Evolutionary conservation across 495 filamentous ascomycete species (phyloP), one percentile per base, ranked within the genome.

Genomic region (Penicillium samsonianum): DNA sequence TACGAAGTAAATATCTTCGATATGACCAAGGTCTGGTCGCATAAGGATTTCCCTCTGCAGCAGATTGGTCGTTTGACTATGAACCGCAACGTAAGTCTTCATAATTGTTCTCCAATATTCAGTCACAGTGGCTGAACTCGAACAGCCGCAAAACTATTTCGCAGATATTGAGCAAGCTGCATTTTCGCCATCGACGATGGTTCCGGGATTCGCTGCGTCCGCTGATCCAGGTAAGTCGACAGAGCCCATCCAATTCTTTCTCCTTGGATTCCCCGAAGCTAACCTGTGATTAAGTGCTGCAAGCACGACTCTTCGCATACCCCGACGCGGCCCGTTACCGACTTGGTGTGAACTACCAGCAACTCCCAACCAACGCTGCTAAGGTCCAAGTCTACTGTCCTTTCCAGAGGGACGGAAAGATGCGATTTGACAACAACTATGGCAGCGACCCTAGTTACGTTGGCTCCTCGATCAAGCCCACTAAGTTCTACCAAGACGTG

Each of bases 291-390:
- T 6, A 16, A 71, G 75, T 90, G 49, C 78, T 90, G 1, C 88
- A 90, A 69, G 85, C 82, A 44, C 77, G 87, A 22, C 79, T 88
- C 70, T 89, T 90, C 67, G 79, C 84, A 49, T 90, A 90, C 65
- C 83, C 82, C 2, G 87, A 90, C 56, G 83, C 88, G 0, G 79
- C 82, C 23, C 80, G 84, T 47, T 83, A 90, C 68, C 80, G 87
- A 1, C 79, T 90, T 17, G 87, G 87, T 5, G 80, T 79, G 25
- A 89, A 89, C 65, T 84, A 84, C 55, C 80, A 86, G 48, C 80
- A 83, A 53, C 76, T 88, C 5, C 65, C 62, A 0, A 67, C 65
- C 11, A 67, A 67, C 16, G 62, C 62, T 5, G 59, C 65, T 12
- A 67, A 65, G 22, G 61, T 17, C 56, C 66, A 69, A 25, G 73